These are phyloP conservation scores for Trichoderma guizhouense DNA, from an alignment of 2,329 filamentous ascomycete genomes.

Conservation along the genomic window DNA sequence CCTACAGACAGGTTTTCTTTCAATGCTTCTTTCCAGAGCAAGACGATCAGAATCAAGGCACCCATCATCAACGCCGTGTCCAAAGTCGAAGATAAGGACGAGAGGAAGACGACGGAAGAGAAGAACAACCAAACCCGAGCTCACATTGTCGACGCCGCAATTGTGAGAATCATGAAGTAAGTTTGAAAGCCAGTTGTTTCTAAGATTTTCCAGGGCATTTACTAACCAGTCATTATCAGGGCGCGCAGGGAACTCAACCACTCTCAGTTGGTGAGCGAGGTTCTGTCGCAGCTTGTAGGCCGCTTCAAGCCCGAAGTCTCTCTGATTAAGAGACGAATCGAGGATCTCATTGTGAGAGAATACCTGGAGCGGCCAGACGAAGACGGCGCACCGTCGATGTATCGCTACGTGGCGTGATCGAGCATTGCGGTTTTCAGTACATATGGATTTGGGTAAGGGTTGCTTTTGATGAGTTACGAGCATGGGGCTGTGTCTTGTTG, in stretches of 20 bases:
- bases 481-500: slow-evolving; percentile 1
- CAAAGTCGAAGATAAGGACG: slow-evolving; percentile 74
- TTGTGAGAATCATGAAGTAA: slow-evolving; percentile 85
- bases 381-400: slow-evolving; percentile 60
- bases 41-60: slow-evolving; percentile 83
- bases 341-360: slow-evolving; percentile 71
- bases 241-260: slow-evolving; percentile 71
- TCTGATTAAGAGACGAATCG: slow-evolving; percentile 79
- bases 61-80: slow-evolving; percentile 77
- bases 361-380: slow-evolving; percentile 71
- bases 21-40: slow-evolving; percentile 78
- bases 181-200: slow-evolving; percentile 31
- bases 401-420: slow-evolving; percentile 66
- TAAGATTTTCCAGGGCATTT: neutral
- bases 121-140: slow-evolving; percentile 70
- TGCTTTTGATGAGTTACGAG: slow-evolving; percentile 3
- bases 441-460: neutral
- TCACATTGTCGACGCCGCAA: slow-evolving; percentile 70
- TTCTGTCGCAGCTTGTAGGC: slow-evolving; percentile 62
- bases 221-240: slow-evolving; percentile 43
- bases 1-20: slow-evolving; percentile 75
- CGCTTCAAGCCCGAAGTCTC: slow-evolving; percentile 74
- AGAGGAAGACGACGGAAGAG: slow-evolving; percentile 68
- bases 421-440: neutral
- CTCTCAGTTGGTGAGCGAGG: slow-evolving; percentile 66